phyloP scores from a whole-genome alignment of 1,139 yeast genomes.

The Nakaseomyces glabratus region DNA sequence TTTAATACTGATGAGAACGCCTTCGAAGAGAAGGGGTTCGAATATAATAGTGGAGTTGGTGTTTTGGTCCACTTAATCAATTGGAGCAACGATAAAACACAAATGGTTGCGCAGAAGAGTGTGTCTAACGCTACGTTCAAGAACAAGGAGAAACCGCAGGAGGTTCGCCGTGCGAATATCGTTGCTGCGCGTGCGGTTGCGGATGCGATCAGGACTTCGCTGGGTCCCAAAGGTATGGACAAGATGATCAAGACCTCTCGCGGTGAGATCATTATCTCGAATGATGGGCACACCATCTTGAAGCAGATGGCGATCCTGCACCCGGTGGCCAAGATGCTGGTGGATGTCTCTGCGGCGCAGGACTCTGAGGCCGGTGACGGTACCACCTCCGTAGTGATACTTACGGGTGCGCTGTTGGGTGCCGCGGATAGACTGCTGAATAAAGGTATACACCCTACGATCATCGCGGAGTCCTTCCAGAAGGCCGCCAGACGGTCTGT shows the following conservation, averaged over 20 bases:
- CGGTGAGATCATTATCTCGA: slow-evolving; percentile 90
- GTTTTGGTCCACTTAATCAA: too few species aligned
- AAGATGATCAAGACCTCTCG: slow-evolving; percentile 92
- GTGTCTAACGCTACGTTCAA: slow-evolving; percentile 86
- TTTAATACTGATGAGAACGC: too few species aligned
- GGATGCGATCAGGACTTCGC: slow-evolving; percentile 93
- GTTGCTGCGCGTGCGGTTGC: slow-evolving; percentile 96
- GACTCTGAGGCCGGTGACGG: slow-evolving; percentile 99
- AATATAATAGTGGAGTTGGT: too few species aligned
- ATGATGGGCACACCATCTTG: slow-evolving; percentile 95
- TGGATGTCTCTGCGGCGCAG: slow-evolving; percentile 94
- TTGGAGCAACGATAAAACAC: too few species aligned
- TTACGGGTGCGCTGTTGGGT: slow-evolving; percentile 87
- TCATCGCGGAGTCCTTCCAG: slow-evolving; percentile 91
- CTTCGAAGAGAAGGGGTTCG: too few species aligned
- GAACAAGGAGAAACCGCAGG: slow-evolving; percentile 95
- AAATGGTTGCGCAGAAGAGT: slow-evolving; percentile 9
- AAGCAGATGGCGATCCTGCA: slow-evolving; percentile 97
- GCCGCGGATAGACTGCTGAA: slow-evolving; percentile 87
- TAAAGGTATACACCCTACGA: slow-evolving; percentile 92
- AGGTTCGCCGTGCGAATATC: slow-evolving; percentile 87
- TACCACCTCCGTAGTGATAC: slow-evolving; percentile 91
- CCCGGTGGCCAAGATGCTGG: slow-evolving; percentile 98
- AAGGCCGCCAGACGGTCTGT: slow-evolving; percentile 86
- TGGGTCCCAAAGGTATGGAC: slow-evolving; percentile 99